Percentiles rank a stretch among this genome's conserved stretches.
Conservation (phyloP, 306 rosid genomes). For the Vigna angularis region DNA sequence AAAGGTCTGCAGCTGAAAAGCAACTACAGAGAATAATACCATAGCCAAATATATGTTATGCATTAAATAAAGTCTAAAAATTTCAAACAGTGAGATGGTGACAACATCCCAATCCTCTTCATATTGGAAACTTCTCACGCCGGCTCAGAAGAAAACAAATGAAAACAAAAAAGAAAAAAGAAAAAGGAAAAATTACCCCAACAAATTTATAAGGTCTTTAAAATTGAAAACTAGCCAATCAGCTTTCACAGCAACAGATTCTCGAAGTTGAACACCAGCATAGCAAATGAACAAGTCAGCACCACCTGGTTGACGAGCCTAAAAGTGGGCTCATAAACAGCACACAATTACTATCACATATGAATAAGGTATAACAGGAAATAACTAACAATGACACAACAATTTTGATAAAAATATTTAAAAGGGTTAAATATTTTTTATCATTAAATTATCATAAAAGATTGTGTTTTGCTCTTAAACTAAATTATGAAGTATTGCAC, state of each 20-base stretch:
- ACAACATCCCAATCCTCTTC: neutral
- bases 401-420: no score
- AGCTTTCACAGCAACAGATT: constrained; percentile 83
- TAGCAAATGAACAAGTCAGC: constrained; percentile 91
- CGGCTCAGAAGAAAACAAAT: neutral
- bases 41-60: neutral
- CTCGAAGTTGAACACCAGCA: constrained; percentile 87
- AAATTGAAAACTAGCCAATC: constrained; percentile 84
- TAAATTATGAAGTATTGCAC: no score
- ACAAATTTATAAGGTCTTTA: constrained; percentile 61
- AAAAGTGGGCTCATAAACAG: neutral
- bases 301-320: constrained; percentile 92
- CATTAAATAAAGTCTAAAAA: neutral
- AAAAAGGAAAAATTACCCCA: constrained; percentile 35
- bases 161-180: neutral
- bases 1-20: neutral
- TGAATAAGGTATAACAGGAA: neutral
- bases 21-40: neutral
- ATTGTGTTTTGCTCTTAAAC: no score
- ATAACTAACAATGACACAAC: neutral
- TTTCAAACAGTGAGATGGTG: neutral
- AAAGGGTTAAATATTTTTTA: no score
- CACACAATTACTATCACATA: constrained; percentile 8
- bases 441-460: no score
- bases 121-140: neutral